Base-by-base conservation (phyloP, 306 rosid genomes). In the Adenanthera pavonina region DNA sequence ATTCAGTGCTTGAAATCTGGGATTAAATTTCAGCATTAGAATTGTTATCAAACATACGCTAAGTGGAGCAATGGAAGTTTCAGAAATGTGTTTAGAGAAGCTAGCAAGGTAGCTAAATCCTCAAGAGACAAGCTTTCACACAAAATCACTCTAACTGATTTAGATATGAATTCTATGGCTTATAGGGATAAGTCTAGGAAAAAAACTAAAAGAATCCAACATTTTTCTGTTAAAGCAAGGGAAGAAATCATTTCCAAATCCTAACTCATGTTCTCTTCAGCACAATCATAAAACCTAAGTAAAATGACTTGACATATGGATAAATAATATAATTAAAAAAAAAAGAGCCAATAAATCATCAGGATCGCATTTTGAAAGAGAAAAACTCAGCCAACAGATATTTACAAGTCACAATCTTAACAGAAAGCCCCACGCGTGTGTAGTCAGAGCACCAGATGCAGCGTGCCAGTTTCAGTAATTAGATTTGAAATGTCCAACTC, bases 341-440 rank as follows among this genome's bases (percentile, higher is more conserved):
- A 17, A 57, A 67, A 56, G 20, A 62, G 34, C 71, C 30, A 56
- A 60, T 59, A 69, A 38, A 48, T 49, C 49, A 82, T 51, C 59
- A 57, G n/a, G 15, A 68, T 52, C 70, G 44, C 53, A 73, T 40
- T 46, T 14, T n/a, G 35, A 9, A 6, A 44, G 67, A 69, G 35
- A 76, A 77, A 19, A 68, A 77, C 6, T 60, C 74, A 70, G 59
- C 74, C 47, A 53, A 35, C 8, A 10, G 61, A 47, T 52, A 60
- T n/a, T 25, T 48, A 60, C 2, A 49, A 38, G 40, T 34, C 34
- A 67, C 30, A 25, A 20, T 59, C 25, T 5, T 7, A 76, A 47
- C 16, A 53, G 56, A 41, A 19, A 64, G 64, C 38, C 53, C 19
- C n/a, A n/a, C n/a, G n/a, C n/a, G n/a, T 44, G 19, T 65, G 11